Evolutionary conservation across 2,329 filamentous ascomycete species (phyloP).

Genomic region (Chalaropsis thielavioides): DNA sequence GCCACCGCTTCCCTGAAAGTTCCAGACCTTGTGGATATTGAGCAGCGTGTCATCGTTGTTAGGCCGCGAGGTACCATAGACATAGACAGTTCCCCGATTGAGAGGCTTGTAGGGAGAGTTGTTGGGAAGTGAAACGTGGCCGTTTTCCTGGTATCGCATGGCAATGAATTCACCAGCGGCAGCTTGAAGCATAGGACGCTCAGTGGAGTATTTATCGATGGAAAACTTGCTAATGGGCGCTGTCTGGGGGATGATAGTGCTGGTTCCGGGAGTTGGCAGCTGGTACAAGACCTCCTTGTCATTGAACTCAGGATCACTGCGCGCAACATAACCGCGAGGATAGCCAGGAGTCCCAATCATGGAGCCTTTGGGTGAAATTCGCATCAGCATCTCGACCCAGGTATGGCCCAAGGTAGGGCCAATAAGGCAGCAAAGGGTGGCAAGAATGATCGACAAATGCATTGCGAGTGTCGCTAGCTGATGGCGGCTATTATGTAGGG

Average conservation of each 20-base stretch:
- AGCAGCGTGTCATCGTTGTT: slow-evolving; percentile 34
- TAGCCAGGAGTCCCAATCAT: slow-evolving; percentile 60
- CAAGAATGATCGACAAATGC: not conserved
- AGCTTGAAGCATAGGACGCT: slow-evolving; percentile 48
- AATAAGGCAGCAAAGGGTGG: slow-evolving; percentile 1
- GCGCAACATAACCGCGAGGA: slow-evolving; percentile 52
- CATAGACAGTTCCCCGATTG: slow-evolving; percentile 57
- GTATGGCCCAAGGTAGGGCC: slow-evolving; percentile 42
- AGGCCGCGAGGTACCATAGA: slow-evolving; percentile 56
- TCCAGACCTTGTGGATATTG: slow-evolving; percentile 69
- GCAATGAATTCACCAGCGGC: slow-evolving; percentile 49
- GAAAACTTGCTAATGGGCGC: slow-evolving; percentile 50
- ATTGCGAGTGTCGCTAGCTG: not conserved
- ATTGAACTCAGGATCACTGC: slow-evolving; percentile 39
- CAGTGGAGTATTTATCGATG: slow-evolving; percentile 40
- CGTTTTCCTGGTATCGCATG: slow-evolving; percentile 58
- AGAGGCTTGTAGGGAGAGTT: slow-evolving; percentile 43
- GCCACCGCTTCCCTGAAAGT: slow-evolving; percentile 61
- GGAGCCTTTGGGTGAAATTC: slow-evolving; percentile 58
- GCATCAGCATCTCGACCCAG: slow-evolving; percentile 66
- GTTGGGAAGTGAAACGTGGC: slow-evolving; percentile 51
- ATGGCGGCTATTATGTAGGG: not conserved
- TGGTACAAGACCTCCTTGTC: slow-evolving; percentile 48
- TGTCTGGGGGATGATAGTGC: slow-evolving; percentile 33
- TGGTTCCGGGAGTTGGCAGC: slow-evolving; percentile 40